These are phyloP conservation scores for Calonectria henricotiae DNA, from an alignment of 2,329 filamentous ascomycete genomes.

Conservation along the genomic window DNA sequence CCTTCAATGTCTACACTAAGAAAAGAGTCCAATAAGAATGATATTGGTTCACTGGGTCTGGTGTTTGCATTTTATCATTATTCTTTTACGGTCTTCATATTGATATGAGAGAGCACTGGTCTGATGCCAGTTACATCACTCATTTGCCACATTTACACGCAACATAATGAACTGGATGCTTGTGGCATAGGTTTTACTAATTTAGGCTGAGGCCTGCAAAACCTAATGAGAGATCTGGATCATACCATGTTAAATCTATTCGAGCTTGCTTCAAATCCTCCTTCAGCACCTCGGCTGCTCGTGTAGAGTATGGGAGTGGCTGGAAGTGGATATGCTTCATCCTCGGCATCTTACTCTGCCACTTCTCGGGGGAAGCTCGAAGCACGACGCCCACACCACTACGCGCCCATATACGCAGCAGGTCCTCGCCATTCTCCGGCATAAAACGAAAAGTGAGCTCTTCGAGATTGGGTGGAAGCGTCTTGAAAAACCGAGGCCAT, in stretches of 20 bases:
- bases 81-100: too few species aligned
- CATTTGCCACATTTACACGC: too few species aligned
- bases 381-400: constrained; percentile 4
- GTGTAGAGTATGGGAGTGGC: background rate
- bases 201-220: constrained; percentile 13
- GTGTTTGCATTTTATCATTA: too few species aligned
- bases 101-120: too few species aligned
- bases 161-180: too few species aligned
- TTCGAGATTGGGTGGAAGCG: background rate
- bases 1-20: too few species aligned
- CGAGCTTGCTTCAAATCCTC: background rate
- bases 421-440: constrained; percentile 16
- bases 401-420: constrained; percentile 19
- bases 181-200: background rate
- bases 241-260: constrained; percentile 1
- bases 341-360: constrained; percentile 10
- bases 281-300: background rate
- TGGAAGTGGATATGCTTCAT: constrained; percentile 8
- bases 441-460: constrained; percentile 7
- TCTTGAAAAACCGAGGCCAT: constrained; percentile 12
- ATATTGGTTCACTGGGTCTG: too few species aligned
- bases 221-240: constrained; percentile 9
- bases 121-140: too few species aligned
- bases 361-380: background rate
- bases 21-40: too few species aligned